phyloP scores from a whole-genome alignment of 306 rosid genomes.

The Castanea mollissima region DNA sequence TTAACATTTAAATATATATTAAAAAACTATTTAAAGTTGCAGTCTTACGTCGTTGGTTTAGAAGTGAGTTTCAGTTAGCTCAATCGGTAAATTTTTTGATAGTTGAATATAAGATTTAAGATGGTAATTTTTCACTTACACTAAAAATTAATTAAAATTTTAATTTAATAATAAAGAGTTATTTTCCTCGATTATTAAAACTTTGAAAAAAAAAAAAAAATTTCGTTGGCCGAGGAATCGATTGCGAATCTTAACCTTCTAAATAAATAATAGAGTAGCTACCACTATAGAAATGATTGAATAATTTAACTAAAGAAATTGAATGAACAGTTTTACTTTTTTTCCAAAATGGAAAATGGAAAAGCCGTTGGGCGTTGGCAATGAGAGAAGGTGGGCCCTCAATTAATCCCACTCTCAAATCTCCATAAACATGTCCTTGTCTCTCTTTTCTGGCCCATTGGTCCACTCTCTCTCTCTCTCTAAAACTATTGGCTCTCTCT shows the following conservation, averaged over 20 bases:
- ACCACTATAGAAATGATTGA: no score
- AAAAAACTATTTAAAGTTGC: no score
- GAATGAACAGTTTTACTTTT: no score
- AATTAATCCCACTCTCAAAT: neutral
- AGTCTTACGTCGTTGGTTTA: fast-evolving
- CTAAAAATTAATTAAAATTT: fast-evolving
- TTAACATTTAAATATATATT: no score
- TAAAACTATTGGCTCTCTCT: no score
- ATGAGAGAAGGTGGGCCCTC: neutral
- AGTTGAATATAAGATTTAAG: fast-evolving
- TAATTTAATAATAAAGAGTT: fast-evolving
- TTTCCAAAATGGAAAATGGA: no score
- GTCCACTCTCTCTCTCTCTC: neutral
- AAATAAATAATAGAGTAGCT: no score
- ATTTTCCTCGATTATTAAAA: fast-evolving
- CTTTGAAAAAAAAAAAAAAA: no score
- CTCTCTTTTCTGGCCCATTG: conserved; percentile 3
- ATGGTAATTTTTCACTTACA: fast-evolving
- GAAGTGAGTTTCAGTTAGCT: fast-evolving
- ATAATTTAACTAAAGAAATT: no score
- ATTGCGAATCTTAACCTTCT: no score
- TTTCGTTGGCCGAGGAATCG: no score
- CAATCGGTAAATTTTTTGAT: fast-evolving
- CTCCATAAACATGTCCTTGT: neutral
- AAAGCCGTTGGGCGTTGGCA: no score